Evolutionary conservation across 306 rosid genomes (phyloP), one percentile per base, ranked within the genome.

Genomic region (Amphicarpaea edgeworthii): DNA sequence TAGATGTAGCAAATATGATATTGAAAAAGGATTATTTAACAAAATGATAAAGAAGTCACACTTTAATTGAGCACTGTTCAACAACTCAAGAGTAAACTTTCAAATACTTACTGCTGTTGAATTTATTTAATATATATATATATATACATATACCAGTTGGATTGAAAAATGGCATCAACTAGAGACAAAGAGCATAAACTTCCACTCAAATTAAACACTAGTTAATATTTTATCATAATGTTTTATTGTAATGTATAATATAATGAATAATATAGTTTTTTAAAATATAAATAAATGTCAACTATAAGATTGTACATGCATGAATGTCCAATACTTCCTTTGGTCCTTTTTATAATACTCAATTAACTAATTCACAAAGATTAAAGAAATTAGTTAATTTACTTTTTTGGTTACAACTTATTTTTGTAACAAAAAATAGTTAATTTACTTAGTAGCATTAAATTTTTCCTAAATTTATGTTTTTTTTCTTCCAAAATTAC

Each of bases 131-230:
- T 15, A 30, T n/a, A n/a, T n/a, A n/a, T n/a, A n/a, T n/a, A n/a
- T n/a, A n/a, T n/a, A n/a, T n/a, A n/a, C n/a, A n/a, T n/a, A n/a
- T 60, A 32, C 30, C 43, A 30, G 67, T 60, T 32, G 24, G 66
- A 55, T 38, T 55, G 41, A 57, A 30, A 72, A 57, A 21, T 57
- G 26, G 21, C 12, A 51, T 9, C 26, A 16, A 26, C 45, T n/a
- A 28, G 12, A n/a, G n/a, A n/a, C n/a, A n/a, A 66, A 20, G n/a
- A 28, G 12, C 20, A 34, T 12, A 70, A 71, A 54, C 3, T 47
- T 37, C 34, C 63, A 53, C 11, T 24, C 40, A 58, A 58, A 26
- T 0, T 70, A 70, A 20, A 53, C 21, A 14, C 12, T 15, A 11
- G 12, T 24, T 42, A 41, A 21, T 40, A 40, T 24, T 41, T 40